Percentiles rank a stretch among this genome's conserved stretches.
Conservation (phyloP, 73 alveolate genomes). For the Paramecium octaurelia region DNA sequence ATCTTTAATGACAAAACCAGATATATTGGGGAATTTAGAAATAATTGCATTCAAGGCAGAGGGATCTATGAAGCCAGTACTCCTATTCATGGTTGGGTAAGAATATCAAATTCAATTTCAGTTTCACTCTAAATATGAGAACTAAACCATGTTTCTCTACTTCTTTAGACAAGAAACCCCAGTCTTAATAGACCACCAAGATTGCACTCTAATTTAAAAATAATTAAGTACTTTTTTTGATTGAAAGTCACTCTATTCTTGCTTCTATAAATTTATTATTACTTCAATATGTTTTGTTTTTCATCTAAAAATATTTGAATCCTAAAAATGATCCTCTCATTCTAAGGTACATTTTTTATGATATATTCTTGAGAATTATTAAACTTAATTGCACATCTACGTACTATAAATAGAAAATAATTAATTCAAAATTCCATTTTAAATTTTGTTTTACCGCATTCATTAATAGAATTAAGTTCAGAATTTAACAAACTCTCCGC, state of each 20-base stretch:
- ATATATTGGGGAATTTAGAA: constrained; percentile 7
- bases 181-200: neutral
- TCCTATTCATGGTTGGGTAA: neutral
- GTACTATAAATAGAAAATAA: too few species aligned
- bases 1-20: neutral
- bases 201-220: neutral
- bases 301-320: too few species aligned
- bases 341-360: too few species aligned
- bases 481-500: too few species aligned
- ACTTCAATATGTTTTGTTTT: neutral
- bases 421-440: too few species aligned
- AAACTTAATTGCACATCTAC: too few species aligned
- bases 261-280: neutral
- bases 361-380: too few species aligned
- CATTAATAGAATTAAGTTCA: too few species aligned
- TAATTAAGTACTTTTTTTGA: neutral
- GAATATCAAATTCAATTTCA: neutral
- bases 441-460: too few species aligned
- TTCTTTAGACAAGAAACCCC: constrained; percentile 1
- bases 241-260: neutral
- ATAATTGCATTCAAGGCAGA: neutral
- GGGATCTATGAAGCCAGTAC: neutral
- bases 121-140: constrained; percentile 36
- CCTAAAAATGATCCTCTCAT: too few species aligned
- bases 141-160: neutral